phyloP scores from a whole-genome alignment of 2,329 filamentous ascomycete genomes.

The Pyrenophora teres region DNA sequence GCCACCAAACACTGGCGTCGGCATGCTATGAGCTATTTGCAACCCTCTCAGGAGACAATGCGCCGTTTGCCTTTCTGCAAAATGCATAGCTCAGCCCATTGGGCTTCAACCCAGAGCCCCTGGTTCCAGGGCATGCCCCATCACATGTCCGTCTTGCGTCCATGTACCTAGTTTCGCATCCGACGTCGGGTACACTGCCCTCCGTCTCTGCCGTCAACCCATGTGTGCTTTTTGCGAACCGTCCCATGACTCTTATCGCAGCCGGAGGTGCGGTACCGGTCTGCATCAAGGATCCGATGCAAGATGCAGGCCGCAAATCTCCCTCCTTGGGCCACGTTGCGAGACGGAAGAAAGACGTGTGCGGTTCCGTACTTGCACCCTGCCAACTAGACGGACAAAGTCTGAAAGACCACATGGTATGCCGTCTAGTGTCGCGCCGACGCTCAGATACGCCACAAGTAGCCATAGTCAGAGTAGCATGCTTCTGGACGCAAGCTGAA shows the following conservation, averaged over 20 bases:
- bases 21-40: neutral
- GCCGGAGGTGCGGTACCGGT: constrained; percentile 2
- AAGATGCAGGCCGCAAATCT: constrained; percentile 4
- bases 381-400: neutral
- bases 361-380: neutral
- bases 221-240: constrained; percentile 9
- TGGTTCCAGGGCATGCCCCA: neutral
- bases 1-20: constrained; percentile 1
- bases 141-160: constrained; percentile 1
- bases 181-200: constrained; percentile 8
- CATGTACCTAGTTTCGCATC: neutral
- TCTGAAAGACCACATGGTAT: neutral
- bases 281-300: constrained; percentile 1
- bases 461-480: neutral
- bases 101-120: constrained; percentile 2
- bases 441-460: neutral
- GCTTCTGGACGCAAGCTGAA: constrained; percentile 1
- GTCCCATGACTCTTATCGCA: constrained; percentile 4
- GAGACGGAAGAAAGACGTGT: neutral
- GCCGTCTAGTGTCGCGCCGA: constrained; percentile 1
- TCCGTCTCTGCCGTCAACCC: constrained; percentile 14
- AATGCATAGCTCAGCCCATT: neutral
- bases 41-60: neutral
- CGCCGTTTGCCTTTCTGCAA: neutral
- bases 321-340: neutral